Evolutionary conservation across 371 early-diverging fungal species (phyloP), one percentile per base, ranked within the genome.

Genomic region (Polyrhizophydium stewartii): DNA sequence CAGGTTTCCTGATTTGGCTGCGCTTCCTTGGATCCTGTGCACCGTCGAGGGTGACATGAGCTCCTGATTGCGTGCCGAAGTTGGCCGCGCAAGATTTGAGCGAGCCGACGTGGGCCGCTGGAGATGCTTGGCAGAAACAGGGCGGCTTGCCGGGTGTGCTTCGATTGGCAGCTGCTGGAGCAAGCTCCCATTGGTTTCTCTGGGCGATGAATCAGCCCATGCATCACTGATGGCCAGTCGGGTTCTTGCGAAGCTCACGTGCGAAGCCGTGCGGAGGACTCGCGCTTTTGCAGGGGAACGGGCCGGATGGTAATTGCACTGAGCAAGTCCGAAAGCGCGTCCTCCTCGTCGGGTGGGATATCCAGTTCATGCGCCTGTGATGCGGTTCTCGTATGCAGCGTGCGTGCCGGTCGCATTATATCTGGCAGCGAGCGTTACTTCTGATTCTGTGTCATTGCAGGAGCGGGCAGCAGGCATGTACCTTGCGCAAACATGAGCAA

Each of bases 281-380:
- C 51, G 24, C 51, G 24, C n/a, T 50, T 50, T 50, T 50, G 51
- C 51, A 50, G 51, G 12, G 51, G 51, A 31, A 50, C 51, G 16
- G 51, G n/a, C 10, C 51, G 51, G 31, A 50, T 50, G 12, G 51
- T 50, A 16, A 50, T 50, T 16, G 51, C 51, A 31, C 51, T 12
- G 12, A 50, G 51, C 51, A 50, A 25, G n/a, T 50, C 31, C 31
- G 51, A 31, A 16, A 50, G 12, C 12, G 51, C 31, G n/a, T 50
- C 51, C 51, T 50, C 51, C 25, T 27, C 51, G 10, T 50, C 27
- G 51, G 12, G 9, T 50, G 31, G 51, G 9, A 25, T 25, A 50
- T 50, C 12, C 10, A 24, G 12, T 50, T 12, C 16, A 12, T 25
- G 51, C n/a, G n/a, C n/a, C n/a, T n/a, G n/a, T 43, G 16, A 17